Evolutionary conservation across 768 basidiomycete species (phyloP), one percentile per base, ranked within the genome.

Genomic region (Coprinopsis cinerea): DNA sequence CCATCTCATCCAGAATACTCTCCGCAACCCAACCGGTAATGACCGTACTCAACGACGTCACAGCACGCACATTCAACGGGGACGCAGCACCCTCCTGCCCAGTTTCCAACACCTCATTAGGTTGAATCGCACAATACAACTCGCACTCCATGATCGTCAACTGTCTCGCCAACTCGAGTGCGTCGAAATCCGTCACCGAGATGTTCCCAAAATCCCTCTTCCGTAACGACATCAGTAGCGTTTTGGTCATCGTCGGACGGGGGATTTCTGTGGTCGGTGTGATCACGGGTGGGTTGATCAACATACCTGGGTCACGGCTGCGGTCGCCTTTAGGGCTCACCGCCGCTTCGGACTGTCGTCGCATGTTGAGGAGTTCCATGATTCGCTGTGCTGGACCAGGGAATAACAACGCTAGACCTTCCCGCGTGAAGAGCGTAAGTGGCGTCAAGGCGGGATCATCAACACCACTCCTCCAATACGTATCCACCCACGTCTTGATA

Each of bases 11-110:
- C 43, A 99, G 68, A 53, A 99, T 93, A 59, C 86, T 85, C 68
- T 98, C 95, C 7, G 93, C 87, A 25, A 97, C 89, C 90, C 92
- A 95, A 3, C 93, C 94, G 1, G 93, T 97, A 57, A 97, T 85
- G 47, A 85, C 81, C 13, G 93, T 98, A 62, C 92, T 95, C 62
- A 97, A 68, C 4, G 87, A 82, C 39, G 85, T 85, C 55, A 98
- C 84, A 20, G 88, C 86, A 63, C 81, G 86, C 39, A 98, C 84
- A 56, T 88, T 88, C 44, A 76, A 65, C 17, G 82, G 78, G 5
- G 79, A 72, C 59, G 75, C 74, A 30, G 73, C 75, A 53, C 82
- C 81, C 53, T 85, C 82, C 61, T 88, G 83, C 2, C 87, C 88
- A 10, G 81, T 82, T 67, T 91, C 88, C 53, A 99, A 65, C 40